A percentile compares a stretch with the other conserved stretches of the same genome.
Conservation (phyloP, 2,329 filamentous ascomycete species). For the Paracoccidioides lutzii region DNA sequence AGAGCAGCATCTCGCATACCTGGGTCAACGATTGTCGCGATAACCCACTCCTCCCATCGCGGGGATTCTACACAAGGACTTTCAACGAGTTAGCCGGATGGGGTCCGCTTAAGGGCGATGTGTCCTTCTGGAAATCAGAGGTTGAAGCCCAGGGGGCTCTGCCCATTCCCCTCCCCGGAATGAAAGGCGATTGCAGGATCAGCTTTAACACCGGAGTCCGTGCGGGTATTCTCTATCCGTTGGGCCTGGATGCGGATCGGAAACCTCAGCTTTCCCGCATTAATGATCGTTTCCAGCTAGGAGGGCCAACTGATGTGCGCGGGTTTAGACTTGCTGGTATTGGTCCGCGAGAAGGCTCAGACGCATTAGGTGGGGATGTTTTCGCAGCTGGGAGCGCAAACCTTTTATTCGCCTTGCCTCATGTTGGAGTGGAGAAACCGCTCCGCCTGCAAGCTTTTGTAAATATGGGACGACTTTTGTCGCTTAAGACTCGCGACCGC, state of each 20-base stretch:
- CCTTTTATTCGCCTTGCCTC: constrained; percentile 71
- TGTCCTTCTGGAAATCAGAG: constrained; percentile 90
- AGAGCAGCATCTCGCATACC: constrained; percentile 71
- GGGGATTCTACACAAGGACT: constrained; percentile 68
- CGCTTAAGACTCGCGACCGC: constrained; percentile 48
- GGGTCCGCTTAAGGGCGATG: constrained; percentile 72
- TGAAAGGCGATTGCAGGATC: constrained; percentile 56
- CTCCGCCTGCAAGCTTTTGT: constrained; percentile 81
- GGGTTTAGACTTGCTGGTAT: constrained; percentile 85
- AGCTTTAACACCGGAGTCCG: constrained; percentile 73
- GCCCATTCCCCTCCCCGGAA: constrained; percentile 56
- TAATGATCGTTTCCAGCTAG: constrained; percentile 90
- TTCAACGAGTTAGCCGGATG: constrained; percentile 75
- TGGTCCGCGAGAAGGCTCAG: constrained; percentile 71
- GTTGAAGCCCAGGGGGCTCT: constrained; percentile 65
- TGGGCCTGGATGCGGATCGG: constrained; percentile 48
- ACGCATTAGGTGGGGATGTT: constrained; percentile 81
- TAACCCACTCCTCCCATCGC: constrained; percentile 68
- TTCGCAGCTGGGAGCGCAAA: constrained; percentile 84
- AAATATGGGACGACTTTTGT: constrained; percentile 75
- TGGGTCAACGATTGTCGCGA: constrained; percentile 72
- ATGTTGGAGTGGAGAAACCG: constrained; percentile 67
- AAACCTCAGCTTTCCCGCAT: constrained; percentile 58
- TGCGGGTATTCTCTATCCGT: constrained; percentile 69
- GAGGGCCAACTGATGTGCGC: constrained; percentile 85